Conservation (phyloP, 306 rosid genomes). For the Gillenia trifoliata region DNA sequence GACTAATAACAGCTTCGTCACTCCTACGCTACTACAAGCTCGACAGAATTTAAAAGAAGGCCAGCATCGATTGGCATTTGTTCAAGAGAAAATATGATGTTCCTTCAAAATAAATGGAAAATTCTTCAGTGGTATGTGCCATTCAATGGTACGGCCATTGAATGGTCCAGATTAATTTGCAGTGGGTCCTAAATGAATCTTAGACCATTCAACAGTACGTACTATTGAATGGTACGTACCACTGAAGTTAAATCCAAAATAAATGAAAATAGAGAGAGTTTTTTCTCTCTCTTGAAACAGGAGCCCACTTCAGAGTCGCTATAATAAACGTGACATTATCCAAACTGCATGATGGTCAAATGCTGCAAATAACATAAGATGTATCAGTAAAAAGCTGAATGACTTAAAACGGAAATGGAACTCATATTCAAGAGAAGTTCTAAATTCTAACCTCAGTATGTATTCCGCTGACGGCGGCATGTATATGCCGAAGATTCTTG, state of each 20-base stretch:
- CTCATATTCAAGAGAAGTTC: not conserved
- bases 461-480: conserved; percentile 77
- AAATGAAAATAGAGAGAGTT: too few species aligned
- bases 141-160: too few species aligned
- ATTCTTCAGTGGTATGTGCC: too few species aligned
- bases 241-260: too few species aligned
- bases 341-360: not conserved
- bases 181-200: too few species aligned
- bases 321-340: too few species aligned
- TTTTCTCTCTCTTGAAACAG: not conserved
- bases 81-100: not conserved
- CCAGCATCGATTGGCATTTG: not conserved
- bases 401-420: not conserved
- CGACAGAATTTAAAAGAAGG: not conserved
- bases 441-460: conserved; percentile 63
- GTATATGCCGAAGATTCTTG: conserved; percentile 70
- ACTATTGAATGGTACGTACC: too few species aligned
- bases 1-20: not conserved
- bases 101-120: not conserved
- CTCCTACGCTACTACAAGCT: not conserved
- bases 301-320: not conserved
- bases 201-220: too few species aligned
- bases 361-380: not conserved
- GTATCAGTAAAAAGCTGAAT: not conserved
- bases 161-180: too few species aligned